A percentile compares a stretch with the other conserved stretches of the same genome.
Evolutionary conservation across 192 early-diverging fungal genomes (phyloP).

Genomic region (Gorgonomyces haynaldii): DNA sequence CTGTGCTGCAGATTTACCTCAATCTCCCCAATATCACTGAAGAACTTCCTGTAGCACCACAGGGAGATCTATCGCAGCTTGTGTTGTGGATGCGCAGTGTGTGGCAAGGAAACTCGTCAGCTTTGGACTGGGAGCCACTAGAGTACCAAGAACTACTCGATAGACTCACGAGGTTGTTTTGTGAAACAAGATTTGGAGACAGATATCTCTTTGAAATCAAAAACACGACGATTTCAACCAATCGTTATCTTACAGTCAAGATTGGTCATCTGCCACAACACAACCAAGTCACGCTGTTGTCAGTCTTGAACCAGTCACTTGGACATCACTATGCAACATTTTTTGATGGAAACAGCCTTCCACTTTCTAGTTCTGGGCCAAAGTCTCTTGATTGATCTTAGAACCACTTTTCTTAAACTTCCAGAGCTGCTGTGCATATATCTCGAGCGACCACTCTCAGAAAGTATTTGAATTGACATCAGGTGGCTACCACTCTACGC

Average conservation of each 20-base stretch:
- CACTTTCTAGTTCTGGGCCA: too few relatives aligned
- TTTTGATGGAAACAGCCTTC: too few relatives aligned
- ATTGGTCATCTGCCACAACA: neutral
- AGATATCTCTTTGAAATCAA: neutral
- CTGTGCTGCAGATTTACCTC: conserved; percentile 13
- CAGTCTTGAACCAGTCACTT: conserved; percentile 14
- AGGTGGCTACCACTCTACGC: conserved; percentile 13
- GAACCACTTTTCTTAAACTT: conserved; percentile 24
- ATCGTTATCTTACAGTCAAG: neutral
- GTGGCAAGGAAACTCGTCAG: neutral
- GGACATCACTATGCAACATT: conserved; percentile 20
- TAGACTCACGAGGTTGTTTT: neutral
- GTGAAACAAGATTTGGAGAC: neutral
- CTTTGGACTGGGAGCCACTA: neutral
- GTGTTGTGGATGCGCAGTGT: neutral
- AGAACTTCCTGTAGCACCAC: conserved; percentile 12
- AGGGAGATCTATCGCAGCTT: conserved; percentile 3
- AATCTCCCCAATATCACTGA: conserved; percentile 13
- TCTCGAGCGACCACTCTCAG: conserved; percentile 1
- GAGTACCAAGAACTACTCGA: neutral
- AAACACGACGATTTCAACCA: neutral
- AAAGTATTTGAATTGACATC: conserved; percentile 7
- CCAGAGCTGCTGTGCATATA: conserved; percentile 1
- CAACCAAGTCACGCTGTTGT: conserved; percentile 9
- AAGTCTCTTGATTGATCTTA: too few relatives aligned